Conservation (phyloP, 108 stramenopile species). For the Pseudonitzschia delicatissima region DNA sequence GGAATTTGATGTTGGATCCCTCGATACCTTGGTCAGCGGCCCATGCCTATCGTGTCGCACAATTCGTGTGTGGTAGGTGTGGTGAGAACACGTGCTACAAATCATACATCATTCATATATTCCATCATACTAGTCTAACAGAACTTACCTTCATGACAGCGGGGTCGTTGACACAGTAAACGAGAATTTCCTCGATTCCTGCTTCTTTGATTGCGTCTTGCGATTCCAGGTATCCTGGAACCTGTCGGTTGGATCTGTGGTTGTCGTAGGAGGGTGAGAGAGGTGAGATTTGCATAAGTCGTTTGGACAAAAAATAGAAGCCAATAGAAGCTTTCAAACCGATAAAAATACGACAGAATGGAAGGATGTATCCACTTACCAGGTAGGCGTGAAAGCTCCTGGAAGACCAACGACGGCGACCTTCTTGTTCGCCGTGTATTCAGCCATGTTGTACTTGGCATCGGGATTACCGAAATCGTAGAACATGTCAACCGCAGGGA, state of each 20-base stretch:
- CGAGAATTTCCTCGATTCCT: conserved; percentile 60
- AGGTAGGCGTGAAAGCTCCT: conserved; percentile 78
- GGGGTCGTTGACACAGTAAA: conserved; percentile 65
- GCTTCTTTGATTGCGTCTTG: conserved; percentile 66
- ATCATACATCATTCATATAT: conserved; percentile 41
- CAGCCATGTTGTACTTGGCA: conserved; percentile 37
- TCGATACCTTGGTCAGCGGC: conserved; percentile 49
- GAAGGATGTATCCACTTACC: conserved; percentile 28
- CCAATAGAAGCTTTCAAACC: neutral
- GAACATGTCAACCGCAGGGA: conserved; percentile 34
- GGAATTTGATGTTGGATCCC: conserved; percentile 48
- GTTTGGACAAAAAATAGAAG: neutral
- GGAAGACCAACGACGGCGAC: conserved; percentile 64
- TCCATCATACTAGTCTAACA: conserved; percentile 25
- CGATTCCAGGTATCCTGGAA: conserved; percentile 69
- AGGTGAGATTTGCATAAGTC: conserved; percentile 43
- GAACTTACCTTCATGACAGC: conserved; percentile 22
- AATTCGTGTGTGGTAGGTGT: conserved; percentile 1
- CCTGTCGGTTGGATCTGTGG: conserved; percentile 58
- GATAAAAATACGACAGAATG: neutral
- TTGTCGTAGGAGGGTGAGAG: too few species aligned
- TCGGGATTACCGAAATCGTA: conserved; percentile 32
- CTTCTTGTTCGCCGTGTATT: conserved; percentile 43
- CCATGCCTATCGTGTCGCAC: conserved; percentile 68
- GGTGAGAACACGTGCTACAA: conserved; percentile 30